Evolutionary conservation across 495 filamentous ascomycete genomes (phyloP).

Genomic region (Xylaria venustula): DNA sequence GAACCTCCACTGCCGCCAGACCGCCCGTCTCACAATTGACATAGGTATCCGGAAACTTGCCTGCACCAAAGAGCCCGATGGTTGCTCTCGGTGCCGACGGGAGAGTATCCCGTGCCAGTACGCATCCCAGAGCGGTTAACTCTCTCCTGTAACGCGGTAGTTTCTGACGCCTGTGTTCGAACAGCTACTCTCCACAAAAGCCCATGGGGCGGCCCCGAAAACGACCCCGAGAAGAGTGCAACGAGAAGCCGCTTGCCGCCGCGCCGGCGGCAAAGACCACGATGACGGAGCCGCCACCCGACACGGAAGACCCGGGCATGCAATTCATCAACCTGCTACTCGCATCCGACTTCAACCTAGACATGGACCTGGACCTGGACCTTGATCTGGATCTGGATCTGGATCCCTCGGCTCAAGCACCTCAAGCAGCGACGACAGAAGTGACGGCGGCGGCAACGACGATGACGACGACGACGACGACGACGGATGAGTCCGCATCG

Average conservation of each 20-base stretch:
- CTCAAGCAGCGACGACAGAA: not conserved
- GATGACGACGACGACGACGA: not conserved
- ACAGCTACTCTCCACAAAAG: slow-evolving; percentile 56
- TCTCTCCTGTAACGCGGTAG: not conserved
- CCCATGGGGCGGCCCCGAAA: slow-evolving; percentile 63
- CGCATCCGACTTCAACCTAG: slow-evolving; percentile 12
- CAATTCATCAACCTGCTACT: slow-evolving; percentile 20
- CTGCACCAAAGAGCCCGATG: slow-evolving; percentile 56
- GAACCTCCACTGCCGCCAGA: not conserved
- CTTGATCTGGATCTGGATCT: too few relatives aligned
- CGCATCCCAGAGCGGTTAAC: not conserved
- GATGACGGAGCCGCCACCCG: slow-evolving; percentile 23
- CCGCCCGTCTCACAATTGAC: slow-evolving; percentile 22
- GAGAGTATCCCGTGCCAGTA: slow-evolving; percentile 52
- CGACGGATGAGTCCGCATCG: not conserved
- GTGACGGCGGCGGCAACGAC: not conserved
- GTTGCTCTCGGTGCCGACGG: slow-evolving; percentile 54
- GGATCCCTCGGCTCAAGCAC: too few relatives aligned
- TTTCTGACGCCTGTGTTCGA: not conserved
- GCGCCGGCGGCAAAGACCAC: slow-evolving; percentile 20
- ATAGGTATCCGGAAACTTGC: slow-evolving; percentile 60
- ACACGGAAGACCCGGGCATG: slow-evolving; percentile 22
- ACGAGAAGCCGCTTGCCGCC: slow-evolving; percentile 10
- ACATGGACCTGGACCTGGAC: not conserved
- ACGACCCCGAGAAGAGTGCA: slow-evolving; percentile 41